Percentiles rank a stretch among this genome's conserved stretches.
Evolutionary conservation across 192 early-diverging fungal species (phyloP).

Genomic region (Chytriomyces confervae): DNA sequence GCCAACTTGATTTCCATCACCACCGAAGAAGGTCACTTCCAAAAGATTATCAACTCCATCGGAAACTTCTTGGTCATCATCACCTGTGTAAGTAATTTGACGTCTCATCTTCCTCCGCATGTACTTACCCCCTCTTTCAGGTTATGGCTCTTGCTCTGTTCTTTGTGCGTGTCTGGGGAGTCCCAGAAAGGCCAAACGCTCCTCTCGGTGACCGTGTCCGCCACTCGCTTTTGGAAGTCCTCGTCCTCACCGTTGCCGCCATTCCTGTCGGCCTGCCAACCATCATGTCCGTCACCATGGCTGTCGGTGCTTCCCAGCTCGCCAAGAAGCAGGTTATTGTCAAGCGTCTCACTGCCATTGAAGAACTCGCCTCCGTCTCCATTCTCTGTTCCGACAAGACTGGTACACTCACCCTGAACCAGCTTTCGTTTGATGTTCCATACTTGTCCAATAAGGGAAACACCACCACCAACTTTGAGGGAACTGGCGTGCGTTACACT

Average conservation of each 20-base stretch:
- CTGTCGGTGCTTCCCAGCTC: conserved; percentile 85
- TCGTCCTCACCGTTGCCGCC: conserved; percentile 83
- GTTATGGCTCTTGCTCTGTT: conserved; percentile 66
- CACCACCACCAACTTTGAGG: conserved; percentile 70
- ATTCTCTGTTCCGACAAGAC: conserved; percentile 78
- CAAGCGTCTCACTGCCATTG: conserved; percentile 89
- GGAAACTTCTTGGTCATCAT: conserved; percentile 89
- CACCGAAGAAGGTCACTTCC: conserved; percentile 95
- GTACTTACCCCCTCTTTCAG: too few relatives aligned
- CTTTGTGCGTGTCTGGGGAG: conserved; percentile 57
- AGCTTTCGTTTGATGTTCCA: conserved; percentile 89
- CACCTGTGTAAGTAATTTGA: conserved; percentile 51
- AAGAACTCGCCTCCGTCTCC: conserved; percentile 89
- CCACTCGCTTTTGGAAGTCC: conserved; percentile 66
- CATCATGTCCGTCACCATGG: conserved; percentile 94
- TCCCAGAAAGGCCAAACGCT: conserved; percentile 62
- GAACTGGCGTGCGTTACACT: conserved; percentile 44
- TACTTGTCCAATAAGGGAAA: conserved; percentile 48
- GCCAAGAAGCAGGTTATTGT: conserved; percentile 89
- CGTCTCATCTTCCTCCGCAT: too few relatives aligned
- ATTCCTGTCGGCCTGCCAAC: conserved; percentile 94
- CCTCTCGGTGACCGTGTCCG: too few relatives aligned
- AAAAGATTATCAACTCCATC: conserved; percentile 86
- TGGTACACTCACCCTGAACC: conserved; percentile 88
- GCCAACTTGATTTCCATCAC: conserved; percentile 93